These are phyloP conservation scores for Fraxinus paxiana DNA, from an alignment of 305 asterid species.

Conservation along the genomic window DNA sequence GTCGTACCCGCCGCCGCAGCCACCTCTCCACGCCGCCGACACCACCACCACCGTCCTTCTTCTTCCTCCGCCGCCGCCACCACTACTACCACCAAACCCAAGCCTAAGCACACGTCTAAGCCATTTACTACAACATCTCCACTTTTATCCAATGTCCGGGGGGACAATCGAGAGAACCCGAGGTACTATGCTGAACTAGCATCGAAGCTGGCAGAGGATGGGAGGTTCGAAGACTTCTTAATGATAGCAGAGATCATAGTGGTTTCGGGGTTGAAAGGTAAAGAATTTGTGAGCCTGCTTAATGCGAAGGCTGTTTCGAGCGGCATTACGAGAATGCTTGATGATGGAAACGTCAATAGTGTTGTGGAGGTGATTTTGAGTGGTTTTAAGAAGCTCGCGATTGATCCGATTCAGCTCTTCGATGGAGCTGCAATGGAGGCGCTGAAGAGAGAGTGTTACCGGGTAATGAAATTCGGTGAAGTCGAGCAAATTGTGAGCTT, in stretches of 20 bases:
- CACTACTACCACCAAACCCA: conserved; percentile 25
- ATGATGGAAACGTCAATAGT: conserved; percentile 36
- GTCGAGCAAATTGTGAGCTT: conserved; percentile 50
- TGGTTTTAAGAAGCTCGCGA: conserved; percentile 49
- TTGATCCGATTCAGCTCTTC: conserved; percentile 46
- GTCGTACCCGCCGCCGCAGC: conserved; percentile 44
- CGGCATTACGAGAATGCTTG: conserved; percentile 48
- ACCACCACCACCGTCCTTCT: conserved; percentile 3
- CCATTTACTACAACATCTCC: conserved; percentile 36
- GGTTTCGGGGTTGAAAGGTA: conserved; percentile 51
- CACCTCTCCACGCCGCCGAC: not conserved
- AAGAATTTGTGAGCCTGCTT: conserved; percentile 40
- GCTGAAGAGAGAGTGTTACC: conserved; percentile 50
- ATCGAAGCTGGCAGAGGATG: conserved; percentile 67
- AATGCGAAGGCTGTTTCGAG: conserved; percentile 38
- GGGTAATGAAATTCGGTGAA: conserved; percentile 42
- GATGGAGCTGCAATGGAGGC: conserved; percentile 45
- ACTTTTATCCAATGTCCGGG: conserved; percentile 41
- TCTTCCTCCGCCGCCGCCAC: conserved; percentile 25
- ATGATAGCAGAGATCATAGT: conserved; percentile 60
- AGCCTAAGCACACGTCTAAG: conserved; percentile 33
- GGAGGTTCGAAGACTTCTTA: conserved; percentile 64
- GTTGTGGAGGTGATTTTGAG: conserved; percentile 37
- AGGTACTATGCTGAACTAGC: conserved; percentile 64
- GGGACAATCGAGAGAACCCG: conserved; percentile 42